Base-by-base conservation (phyloP, 805 yeast genomes). In the Torulaspora quercuum region DNA sequence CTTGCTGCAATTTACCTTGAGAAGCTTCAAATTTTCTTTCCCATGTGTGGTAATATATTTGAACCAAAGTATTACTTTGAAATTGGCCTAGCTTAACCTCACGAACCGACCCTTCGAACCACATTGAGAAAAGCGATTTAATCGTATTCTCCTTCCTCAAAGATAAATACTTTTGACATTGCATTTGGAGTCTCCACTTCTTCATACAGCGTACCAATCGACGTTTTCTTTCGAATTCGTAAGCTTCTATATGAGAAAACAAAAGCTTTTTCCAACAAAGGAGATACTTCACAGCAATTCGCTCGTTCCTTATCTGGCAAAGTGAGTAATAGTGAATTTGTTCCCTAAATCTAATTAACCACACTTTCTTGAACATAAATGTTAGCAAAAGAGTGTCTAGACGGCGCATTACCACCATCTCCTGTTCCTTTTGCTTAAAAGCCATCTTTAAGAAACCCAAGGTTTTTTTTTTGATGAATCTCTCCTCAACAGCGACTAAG, bases 321-420 rank as follows among this genome's bases (percentile, higher is more conserved):
- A 45, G 31, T 2, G 48, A 36, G 35, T 48, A 47, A 9, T 31
- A 27, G 23, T 39, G 40, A 5, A 45, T 21, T 6, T 28, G 44
- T 19, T 52, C 49, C 23, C 40, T 16, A 18, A 47, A 49, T 24
- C 55, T 42, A 29, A 40, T 48, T 7, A 12, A 16, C 62, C 61
- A 58, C 4, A 52, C 18, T 5, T 37, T 35, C 9, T 39, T 29
- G 19, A 57, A 46, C 7, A 46, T 33, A 33, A 34, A 41, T 17
- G 22, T 23, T 11, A 35, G 11, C 3, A 48, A 32, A 16, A 45
- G 25, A 6, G 11, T 6, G 22, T 44, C 40, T 11, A 49, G 16
- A 6, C 17, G 41, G 1, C 16, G 13, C 3, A 21, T 20, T 4
- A 37, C 49, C 9, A 15, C 4, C 3, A 13, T n/a, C 24, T 54